Percentiles rank a stretch among this genome's conserved stretches.
Conservation (phyloP, 2,329 filamentous ascomycete species). For the Diplodia scrobiculata region DNA sequence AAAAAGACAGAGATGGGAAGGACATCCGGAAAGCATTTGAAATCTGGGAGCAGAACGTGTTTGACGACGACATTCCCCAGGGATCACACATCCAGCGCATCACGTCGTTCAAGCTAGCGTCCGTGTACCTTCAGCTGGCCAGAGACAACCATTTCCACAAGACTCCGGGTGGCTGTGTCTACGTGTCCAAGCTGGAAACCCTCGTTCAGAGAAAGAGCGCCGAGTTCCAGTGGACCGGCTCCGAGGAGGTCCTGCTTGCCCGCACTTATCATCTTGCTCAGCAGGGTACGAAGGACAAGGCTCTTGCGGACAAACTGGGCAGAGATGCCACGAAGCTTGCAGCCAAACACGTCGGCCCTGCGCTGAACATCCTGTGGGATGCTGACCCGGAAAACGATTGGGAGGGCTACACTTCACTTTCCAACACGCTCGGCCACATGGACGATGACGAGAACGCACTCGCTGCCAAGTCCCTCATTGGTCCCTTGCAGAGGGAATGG, state of each 20-base stretch:
- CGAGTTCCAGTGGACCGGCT: conserved; percentile 9
- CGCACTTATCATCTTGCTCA: conserved; percentile 2
- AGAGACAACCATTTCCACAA: not conserved
- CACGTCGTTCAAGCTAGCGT: conserved; percentile 6
- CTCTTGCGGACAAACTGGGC: not conserved
- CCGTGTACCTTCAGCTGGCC: not conserved
- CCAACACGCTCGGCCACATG: conserved; percentile 17
- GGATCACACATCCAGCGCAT: not conserved
- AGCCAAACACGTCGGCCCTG: conserved; percentile 5
- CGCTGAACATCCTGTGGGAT: not conserved
- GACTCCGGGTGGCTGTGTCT: not conserved
- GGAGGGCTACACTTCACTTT: conserved; percentile 5
- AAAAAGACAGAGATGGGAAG: not conserved
- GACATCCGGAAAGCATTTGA: not conserved
- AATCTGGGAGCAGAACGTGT: conserved; percentile 1
- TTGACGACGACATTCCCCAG: not conserved
- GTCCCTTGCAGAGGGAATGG: not conserved
- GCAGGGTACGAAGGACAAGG: not conserved
- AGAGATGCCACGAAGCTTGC: not conserved
- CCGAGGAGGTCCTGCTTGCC: conserved; percentile 2
- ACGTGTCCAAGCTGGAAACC: not conserved
- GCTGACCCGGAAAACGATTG: not conserved
- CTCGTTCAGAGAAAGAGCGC: not conserved
- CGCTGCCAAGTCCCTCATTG: conserved; percentile 7
- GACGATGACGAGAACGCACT: conserved; percentile 7